These are phyloP conservation scores for Mycena rosella DNA, from an alignment of 768 basidiomycete species.

Conservation along the genomic window DNA sequence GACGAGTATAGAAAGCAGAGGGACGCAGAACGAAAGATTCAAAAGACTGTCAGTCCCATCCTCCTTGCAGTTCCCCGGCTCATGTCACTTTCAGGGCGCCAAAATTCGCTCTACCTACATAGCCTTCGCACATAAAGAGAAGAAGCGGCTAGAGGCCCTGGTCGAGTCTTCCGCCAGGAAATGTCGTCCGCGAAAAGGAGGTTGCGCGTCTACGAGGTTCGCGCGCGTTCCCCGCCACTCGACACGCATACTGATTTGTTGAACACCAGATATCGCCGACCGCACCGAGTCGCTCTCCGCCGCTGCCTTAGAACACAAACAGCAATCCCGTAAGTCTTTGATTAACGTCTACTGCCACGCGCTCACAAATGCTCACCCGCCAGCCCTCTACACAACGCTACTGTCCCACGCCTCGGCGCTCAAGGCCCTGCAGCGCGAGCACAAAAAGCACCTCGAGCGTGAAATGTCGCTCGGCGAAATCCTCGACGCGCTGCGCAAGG, in stretches of 20 bases:
- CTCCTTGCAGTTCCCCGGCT: background rate
- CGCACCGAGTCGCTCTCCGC: slow-evolving; percentile 83
- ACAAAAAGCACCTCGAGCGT: slow-evolving; percentile 79
- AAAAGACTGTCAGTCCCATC: slow-evolving; percentile 74
- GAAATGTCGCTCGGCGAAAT: slow-evolving; percentile 87
- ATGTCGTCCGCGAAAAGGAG: slow-evolving; percentile 77
- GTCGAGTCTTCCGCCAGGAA: slow-evolving; percentile 67
- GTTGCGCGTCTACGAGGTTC: slow-evolving; percentile 79
- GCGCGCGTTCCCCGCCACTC: slow-evolving; percentile 9
- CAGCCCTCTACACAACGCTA: slow-evolving; percentile 86
- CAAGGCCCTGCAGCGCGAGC: slow-evolving; percentile 78
- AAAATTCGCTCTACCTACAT: slow-evolving; percentile 94
- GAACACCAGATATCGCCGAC: slow-evolving; percentile 75
- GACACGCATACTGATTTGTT: background rate
- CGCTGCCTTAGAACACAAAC: slow-evolving; percentile 86
- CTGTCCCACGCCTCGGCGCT: slow-evolving; percentile 81
- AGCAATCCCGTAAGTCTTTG: slow-evolving; percentile 84
- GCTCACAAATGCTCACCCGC: slow-evolving; percentile 1
- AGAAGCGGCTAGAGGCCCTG: slow-evolving; percentile 80
- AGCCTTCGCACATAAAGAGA: slow-evolving; percentile 89
- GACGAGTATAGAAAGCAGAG: slow-evolving; percentile 73
- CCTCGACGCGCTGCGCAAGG: slow-evolving; percentile 80
- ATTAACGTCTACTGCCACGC: background rate
- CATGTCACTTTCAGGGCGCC: slow-evolving; percentile 69
- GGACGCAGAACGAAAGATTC: slow-evolving; percentile 82